Percentiles rank a stretch among this genome's conserved stretches.
Evolutionary conservation across 1,139 yeast species (phyloP).

Genomic region (Debaryomycetaceae sp.): DNA sequence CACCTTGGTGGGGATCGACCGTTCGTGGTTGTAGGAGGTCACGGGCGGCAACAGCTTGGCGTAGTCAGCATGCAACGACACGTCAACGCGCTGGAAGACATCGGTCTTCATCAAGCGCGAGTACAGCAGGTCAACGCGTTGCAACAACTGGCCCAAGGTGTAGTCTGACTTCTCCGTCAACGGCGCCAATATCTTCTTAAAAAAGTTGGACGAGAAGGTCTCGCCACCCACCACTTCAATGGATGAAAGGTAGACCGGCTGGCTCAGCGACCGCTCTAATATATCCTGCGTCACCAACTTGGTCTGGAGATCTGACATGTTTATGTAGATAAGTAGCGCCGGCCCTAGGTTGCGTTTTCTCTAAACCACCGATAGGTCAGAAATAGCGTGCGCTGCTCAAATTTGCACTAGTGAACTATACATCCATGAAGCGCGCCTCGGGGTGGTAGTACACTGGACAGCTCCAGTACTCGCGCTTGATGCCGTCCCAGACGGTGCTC

Average conservation of each 20-base stretch:
- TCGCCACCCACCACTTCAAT: slow-evolving; percentile 51
- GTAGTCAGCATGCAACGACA: slow-evolving; percentile 32
- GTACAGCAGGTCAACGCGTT: slow-evolving; percentile 21
- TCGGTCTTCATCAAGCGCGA: slow-evolving; percentile 35
- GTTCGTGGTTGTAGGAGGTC: slow-evolving; percentile 30
- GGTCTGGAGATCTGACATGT: slow-evolving; percentile 21
- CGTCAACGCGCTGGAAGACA: slow-evolving; percentile 37
- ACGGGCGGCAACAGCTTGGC: slow-evolving; percentile 22
- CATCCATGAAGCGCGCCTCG: slow-evolving; percentile 44
- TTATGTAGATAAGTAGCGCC: neutral
- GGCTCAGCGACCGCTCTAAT: slow-evolving; percentile 27
- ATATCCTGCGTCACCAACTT: slow-evolving; percentile 30
- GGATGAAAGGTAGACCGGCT: slow-evolving; percentile 42
- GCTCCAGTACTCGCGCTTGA: slow-evolving; percentile 71
- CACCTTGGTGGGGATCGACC: slow-evolving; percentile 36
- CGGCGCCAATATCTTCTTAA: slow-evolving; percentile 42
- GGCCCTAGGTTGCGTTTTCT: neutral
- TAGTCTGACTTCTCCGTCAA: slow-evolving; percentile 40
- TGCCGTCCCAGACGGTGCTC: slow-evolving; percentile 60
- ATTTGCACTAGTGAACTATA: too few species aligned
- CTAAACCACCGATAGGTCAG: neutral
- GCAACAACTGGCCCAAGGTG: slow-evolving; percentile 40
- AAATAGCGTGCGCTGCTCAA: neutral
- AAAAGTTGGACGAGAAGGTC: slow-evolving; percentile 41
- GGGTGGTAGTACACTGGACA: slow-evolving; percentile 68